A percentile compares a stretch with the other conserved stretches of the same genome.
Evolutionary conservation across 108 stramenopile species (phyloP).

Genomic region (Aurantiochytrium sp.): DNA sequence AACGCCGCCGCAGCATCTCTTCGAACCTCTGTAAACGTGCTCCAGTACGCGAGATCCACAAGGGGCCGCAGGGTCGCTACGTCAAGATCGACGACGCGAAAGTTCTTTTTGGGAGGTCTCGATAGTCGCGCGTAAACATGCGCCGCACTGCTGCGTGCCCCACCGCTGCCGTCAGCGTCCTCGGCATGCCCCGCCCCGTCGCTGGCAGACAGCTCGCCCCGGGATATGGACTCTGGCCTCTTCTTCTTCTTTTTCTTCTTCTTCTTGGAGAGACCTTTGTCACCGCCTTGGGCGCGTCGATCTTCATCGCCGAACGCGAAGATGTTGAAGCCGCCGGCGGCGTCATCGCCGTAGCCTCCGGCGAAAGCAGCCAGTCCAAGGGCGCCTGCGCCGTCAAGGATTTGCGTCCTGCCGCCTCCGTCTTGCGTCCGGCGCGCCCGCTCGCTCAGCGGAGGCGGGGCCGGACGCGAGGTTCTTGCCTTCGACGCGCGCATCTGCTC

Average conservation of each 20-base stretch:
- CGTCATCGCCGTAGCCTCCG: too few species aligned
- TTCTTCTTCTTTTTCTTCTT: background rate
- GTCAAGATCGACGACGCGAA: background rate
- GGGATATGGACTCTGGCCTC: too few species aligned
- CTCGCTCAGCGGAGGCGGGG: background rate
- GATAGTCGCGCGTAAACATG: background rate
- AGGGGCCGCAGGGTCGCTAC: conserved; percentile 5
- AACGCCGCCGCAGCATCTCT: conserved; percentile 21
- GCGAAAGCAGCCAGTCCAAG: background rate
- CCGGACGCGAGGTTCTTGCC: too few species aligned
- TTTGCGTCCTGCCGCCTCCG: background rate
- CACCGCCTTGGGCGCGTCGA: too few species aligned
- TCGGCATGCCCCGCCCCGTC: too few species aligned
- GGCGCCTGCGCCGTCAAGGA: background rate
- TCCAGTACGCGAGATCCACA: conserved; percentile 19
- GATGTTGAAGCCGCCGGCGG: too few species aligned
- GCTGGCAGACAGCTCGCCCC: too few species aligned
- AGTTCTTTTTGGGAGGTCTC: background rate
- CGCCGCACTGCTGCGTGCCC: too few species aligned
- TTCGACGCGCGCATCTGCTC: too few species aligned
- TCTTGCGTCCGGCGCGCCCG: background rate
- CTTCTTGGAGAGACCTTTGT: too few species aligned
- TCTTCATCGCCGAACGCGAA: too few species aligned
- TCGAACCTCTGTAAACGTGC: background rate
- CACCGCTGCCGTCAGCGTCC: too few species aligned